Conservation (phyloP, 495 filamentous ascomycete species). For the Lasiosphaeria ovina region DNA sequence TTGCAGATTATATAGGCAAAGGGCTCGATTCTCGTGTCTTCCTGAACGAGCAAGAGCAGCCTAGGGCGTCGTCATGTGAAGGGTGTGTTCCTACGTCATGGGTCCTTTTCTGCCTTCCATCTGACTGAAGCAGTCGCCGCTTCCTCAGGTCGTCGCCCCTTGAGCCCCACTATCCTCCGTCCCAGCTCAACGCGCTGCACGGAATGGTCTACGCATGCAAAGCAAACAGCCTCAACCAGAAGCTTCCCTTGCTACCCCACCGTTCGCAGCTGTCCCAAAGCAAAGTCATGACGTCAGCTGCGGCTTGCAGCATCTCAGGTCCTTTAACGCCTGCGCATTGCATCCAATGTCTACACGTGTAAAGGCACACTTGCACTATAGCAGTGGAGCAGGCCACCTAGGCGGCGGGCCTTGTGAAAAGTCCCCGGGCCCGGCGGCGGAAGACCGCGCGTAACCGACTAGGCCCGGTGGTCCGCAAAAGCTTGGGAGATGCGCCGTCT, state of each 20-base stretch:
- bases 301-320: constrained; percentile 2
- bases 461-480: background rate
- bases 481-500: background rate
- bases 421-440: background rate
- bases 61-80: constrained; percentile 16
- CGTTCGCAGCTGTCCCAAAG: background rate
- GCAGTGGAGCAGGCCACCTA: background rate
- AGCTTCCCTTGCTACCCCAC: background rate
- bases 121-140: background rate
- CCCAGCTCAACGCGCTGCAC: too few relatives aligned
- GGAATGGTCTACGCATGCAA: too few relatives aligned
- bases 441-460: background rate
- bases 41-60: background rate
- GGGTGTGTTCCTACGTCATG: constrained; percentile 13
- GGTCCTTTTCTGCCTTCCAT: background rate
- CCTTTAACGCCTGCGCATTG: background rate
- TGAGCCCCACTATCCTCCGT: background rate
- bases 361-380: background rate
- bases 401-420: background rate
- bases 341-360: background rate
- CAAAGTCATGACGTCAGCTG: constrained; percentile 16
- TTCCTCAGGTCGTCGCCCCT: background rate
- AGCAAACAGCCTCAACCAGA: background rate
- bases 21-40: background rate
- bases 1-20: constrained; percentile 28